Percentiles rank a stretch among this genome's conserved stretches.
Conservation (phyloP, 495 filamentous ascomycete species). For the Saxispiralis lemnorum region DNA sequence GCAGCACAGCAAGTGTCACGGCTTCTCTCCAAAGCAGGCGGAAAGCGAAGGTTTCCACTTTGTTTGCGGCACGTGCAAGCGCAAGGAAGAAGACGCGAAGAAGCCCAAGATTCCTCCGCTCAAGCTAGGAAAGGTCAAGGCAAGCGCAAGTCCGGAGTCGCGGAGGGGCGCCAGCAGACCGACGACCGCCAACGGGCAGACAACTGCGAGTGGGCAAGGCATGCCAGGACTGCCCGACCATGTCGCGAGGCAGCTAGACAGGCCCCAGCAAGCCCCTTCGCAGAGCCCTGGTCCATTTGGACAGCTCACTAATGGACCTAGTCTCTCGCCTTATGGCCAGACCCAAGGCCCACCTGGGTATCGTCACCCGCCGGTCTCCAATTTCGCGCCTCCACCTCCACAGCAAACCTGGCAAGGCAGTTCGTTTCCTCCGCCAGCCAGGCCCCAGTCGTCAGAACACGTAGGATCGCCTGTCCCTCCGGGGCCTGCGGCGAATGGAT, state of each 20-base stretch:
- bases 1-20: constrained; percentile 87
- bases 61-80: constrained; percentile 61
- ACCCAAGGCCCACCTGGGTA: constrained; percentile 10
- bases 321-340: constrained; percentile 24
- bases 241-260: constrained; percentile 15
- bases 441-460: constrained; percentile 7
- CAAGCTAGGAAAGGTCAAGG: constrained; percentile 34
- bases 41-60: constrained; percentile 81
- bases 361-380: constrained; percentile 9
- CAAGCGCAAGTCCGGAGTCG: constrained; percentile 10
- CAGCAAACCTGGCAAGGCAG: constrained; percentile 13
- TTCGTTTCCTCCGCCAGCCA: constrained; percentile 2
- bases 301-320: constrained; percentile 21
- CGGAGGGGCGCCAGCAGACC: constrained; percentile 2
- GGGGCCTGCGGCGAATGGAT: background rate
- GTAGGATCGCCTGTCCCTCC: constrained; percentile 5
- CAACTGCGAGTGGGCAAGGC: constrained; percentile 14
- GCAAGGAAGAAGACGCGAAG: constrained; percentile 43
- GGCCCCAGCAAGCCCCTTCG: background rate
- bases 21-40: constrained; percentile 55
- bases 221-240: constrained; percentile 2
- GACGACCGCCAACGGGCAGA: constrained; percentile 19
- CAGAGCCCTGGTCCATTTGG: constrained; percentile 6
- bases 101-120: constrained; percentile 53
- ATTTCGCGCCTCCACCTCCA: constrained; percentile 13